A percentile compares a stretch with the other conserved stretches of the same genome.
These are phyloP conservation scores for Laguncularia racemosa DNA, from an alignment of 345 rosid genomes.

Conservation along the genomic window DNA sequence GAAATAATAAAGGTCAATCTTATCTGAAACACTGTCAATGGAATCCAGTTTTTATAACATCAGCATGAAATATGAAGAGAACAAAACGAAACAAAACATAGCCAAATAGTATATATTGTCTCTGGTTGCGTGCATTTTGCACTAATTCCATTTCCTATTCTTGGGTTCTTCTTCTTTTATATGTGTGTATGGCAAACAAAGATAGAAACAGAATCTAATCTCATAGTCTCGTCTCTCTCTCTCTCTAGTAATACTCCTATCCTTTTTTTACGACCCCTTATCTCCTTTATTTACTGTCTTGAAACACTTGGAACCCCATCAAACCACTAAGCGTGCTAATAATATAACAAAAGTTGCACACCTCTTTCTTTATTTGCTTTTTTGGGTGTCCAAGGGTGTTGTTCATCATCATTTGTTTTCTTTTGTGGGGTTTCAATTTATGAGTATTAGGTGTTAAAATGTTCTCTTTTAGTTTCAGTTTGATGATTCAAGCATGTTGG, in stretches of 20 bases:
- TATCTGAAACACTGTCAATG: too few relatives aligned
- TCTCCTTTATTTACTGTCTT: not conserved
- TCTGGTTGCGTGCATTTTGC: conserved; percentile 6
- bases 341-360: conserved; percentile 12
- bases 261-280: not conserved
- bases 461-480: conserved; percentile 11
- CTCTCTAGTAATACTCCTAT: conserved; percentile 8
- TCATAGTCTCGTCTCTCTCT: conserved; percentile 17
- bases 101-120: too few relatives aligned
- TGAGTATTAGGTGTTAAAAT: conserved; percentile 15
- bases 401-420: not conserved
- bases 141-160: conserved; percentile 9
- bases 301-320: not conserved
- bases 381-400: conserved; percentile 7
- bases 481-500: not conserved
- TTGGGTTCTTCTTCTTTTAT: not conserved
- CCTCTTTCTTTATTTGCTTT: conserved; percentile 9
- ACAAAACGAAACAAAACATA: too few relatives aligned
- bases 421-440: conserved; percentile 11
- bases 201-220: conserved; percentile 7
- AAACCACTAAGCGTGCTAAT: conserved; percentile 32
- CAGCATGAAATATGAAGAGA: too few relatives aligned
- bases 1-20: too few relatives aligned
- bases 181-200: too few relatives aligned
- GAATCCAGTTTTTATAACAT: too few relatives aligned